phyloP scores from a whole-genome alignment of 2,329 filamentous ascomycete genomes.

The Biscogniauxia mediterranea region DNA sequence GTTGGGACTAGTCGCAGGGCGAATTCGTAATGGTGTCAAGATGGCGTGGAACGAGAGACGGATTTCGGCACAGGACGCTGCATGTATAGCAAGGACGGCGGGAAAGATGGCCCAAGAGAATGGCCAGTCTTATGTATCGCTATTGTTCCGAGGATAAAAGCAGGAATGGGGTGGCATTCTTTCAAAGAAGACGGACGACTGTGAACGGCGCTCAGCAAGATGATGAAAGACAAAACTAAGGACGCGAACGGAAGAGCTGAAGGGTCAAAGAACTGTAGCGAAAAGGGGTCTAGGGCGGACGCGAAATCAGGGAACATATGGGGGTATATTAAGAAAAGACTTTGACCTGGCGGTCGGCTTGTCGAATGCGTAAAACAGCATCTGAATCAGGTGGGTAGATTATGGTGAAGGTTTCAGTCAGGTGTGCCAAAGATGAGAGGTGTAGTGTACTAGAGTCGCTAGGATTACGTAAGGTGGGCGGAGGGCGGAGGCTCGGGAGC shows the following conservation, averaged over 20 bases:
- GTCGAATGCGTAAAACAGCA: constrained; percentile 10
- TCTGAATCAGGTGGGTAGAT: constrained; percentile 9
- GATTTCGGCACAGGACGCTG: background rate
- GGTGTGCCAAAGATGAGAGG: constrained; percentile 1
- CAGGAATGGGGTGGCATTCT: constrained; percentile 31
- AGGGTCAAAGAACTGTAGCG: constrained; percentile 13
- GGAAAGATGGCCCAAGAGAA: constrained; percentile 2
- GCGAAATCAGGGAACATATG: constrained; percentile 11
- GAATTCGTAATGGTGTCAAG: background rate
- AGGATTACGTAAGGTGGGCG: background rate
- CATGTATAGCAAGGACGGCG: background rate
- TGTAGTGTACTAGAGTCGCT: background rate
- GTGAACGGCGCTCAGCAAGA: constrained; percentile 17
- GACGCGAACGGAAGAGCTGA: constrained; percentile 1
- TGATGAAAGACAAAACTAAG: background rate
- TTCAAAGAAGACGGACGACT: constrained; percentile 20
- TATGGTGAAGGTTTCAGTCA: constrained; percentile 1
- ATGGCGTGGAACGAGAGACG: background rate
- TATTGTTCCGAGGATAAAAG: constrained; percentile 19
- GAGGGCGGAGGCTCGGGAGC: background rate
- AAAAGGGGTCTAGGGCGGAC: constrained; percentile 1
- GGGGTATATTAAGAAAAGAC: constrained; percentile 17
- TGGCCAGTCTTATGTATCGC: constrained; percentile 24
- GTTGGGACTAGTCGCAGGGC: background rate
- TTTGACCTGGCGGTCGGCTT: constrained; percentile 11